Base-by-base conservation (phyloP, 179 eudicot genomes). In the Nepenthes alata region DNA sequence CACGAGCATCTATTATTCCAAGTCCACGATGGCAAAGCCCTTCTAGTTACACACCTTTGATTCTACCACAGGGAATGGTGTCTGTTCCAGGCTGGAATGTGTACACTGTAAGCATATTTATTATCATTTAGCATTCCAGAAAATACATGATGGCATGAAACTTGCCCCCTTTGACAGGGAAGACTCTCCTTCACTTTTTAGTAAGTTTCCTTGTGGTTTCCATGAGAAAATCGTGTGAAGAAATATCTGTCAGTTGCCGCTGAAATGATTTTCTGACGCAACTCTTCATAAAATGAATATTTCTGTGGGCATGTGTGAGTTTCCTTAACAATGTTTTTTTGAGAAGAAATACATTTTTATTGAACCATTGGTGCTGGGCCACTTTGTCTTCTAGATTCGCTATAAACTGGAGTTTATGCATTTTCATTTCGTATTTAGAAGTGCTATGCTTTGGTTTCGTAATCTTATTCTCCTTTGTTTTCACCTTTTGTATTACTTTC, bases 11-110 rank as follows among this genome's bases (percentile, higher is more conserved):
- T 47, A 75, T 86, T 69, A 72, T 93, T 57, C 80, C 88, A 66
- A 85, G 81, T 69, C 82, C 94, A 12, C 91, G 96, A 59, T 91
- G 97, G 97, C 89, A 91, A 79, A 82, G 87, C 47, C 89, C 98
- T 65, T 87, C 97, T 53, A 82, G 79, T 72, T 89, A 90, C 74
- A 74, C 94, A 2, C 88, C 90, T 59, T 53, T 93, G 73, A 81
- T 93, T 62, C 78, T 87, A 47, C 95, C 94, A 1, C 98, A 93
- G 75, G 87, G 97, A 60, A 75, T 93, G 73, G 89, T 89, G 36
- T 87, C 98, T 14, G 85, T 87, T 65, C 87, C 93, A 47, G 82
- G 91, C 55, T 90, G 95, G 95, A 93, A 79, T 71, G 75, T 94
- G 12, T 93, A 86, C 65, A 76, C 78, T 81, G 98, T 93, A 93